Evolutionary conservation across 148 eudicot species (phyloP).

Genomic region (Vaccinium macrocarpon): DNA sequence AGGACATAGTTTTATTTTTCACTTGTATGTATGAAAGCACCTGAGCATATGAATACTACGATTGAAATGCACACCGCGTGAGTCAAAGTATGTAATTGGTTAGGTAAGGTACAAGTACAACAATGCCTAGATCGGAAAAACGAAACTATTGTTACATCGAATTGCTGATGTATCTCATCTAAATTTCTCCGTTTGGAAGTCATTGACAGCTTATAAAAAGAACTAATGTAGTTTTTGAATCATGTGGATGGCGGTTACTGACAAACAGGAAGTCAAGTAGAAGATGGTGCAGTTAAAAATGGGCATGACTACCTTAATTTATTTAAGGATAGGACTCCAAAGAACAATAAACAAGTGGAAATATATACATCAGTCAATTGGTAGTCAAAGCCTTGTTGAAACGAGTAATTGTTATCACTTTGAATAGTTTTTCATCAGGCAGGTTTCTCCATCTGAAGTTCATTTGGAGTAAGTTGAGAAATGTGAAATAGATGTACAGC

Average conservation of each 20-base stretch:
- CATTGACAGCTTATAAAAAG: background rate
- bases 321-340: background rate
- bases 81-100: background rate
- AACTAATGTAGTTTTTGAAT: background rate
- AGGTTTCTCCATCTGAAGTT: conserved; percentile 12
- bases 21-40: background rate
- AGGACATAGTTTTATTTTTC: background rate
- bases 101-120: background rate
- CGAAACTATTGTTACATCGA: background rate
- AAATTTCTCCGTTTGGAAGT: background rate
- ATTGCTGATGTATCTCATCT: background rate
- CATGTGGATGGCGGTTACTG: background rate
- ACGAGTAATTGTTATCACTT: too few species aligned
- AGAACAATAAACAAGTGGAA: background rate
- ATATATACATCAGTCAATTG: background rate
- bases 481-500: background rate
- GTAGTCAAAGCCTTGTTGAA: background rate
- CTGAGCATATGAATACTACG: background rate
- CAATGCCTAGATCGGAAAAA: background rate
- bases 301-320: background rate
- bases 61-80: background rate
- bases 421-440: too few species aligned
- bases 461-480: background rate
- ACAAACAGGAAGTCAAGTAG: background rate
- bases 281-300: background rate